A percentile compares a stretch with the other conserved stretches of the same genome.
Evolutionary conservation across 192 early-diverging fungal genomes (phyloP).

Genomic region (Jimgerdemannia flammicorona): DNA sequence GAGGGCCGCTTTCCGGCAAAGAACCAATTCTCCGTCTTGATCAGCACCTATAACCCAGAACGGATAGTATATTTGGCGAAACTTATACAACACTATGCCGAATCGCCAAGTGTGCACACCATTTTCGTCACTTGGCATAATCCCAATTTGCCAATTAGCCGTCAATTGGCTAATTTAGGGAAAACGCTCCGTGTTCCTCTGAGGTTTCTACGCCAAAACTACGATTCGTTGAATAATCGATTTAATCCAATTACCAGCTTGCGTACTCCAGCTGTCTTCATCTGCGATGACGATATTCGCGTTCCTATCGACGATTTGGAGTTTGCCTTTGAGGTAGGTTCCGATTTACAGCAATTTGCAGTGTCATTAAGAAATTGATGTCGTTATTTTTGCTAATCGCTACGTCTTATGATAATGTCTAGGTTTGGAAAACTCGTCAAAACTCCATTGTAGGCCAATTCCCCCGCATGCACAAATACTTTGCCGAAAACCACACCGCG

Average conservation of each 20-base stretch:
- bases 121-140: constrained; percentile 38
- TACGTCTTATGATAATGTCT: neutral
- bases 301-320: constrained; percentile 14
- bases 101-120: constrained; percentile 16
- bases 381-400: neutral
- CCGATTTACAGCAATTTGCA: too few relatives aligned
- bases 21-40: constrained; percentile 19
- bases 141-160: constrained; percentile 18
- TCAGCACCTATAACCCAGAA: constrained; percentile 28
- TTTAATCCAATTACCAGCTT: constrained; percentile 22
- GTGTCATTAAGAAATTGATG: neutral
- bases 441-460: constrained; percentile 26
- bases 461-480: constrained; percentile 21
- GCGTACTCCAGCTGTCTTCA: constrained; percentile 13
- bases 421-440: constrained; percentile 17
- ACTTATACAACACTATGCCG: constrained; percentile 17
- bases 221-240: constrained; percentile 28
- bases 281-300: constrained; percentile 24
- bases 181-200: constrained; percentile 5
- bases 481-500: constrained; percentile 4
- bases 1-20: constrained; percentile 14
- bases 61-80: constrained; percentile 22
- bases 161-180: constrained; percentile 10
- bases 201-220: constrained; percentile 12
- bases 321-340: constrained; percentile 16